Evolutionary conservation across 257 asterid genomes (phyloP).

Genomic region (Nicotiana attenuata): DNA sequence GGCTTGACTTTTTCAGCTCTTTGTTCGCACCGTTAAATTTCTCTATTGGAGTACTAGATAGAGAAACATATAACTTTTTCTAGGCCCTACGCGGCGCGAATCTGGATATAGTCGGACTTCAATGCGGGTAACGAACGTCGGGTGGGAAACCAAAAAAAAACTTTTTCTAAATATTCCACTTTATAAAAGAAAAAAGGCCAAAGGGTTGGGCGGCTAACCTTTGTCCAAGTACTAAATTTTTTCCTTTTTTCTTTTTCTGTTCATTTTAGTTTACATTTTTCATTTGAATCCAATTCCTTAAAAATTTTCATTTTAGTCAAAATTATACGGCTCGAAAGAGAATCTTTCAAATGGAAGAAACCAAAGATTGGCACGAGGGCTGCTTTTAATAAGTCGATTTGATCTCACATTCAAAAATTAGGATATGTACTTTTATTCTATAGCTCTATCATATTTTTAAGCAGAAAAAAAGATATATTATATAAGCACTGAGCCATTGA

Average conservation of each 20-base stretch:
- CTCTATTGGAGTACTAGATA: not conserved
- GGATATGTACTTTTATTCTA: not conserved
- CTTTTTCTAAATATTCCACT: no score
- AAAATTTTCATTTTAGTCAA: not conserved
- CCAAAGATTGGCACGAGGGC: not conserved
- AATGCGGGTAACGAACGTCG: no score
- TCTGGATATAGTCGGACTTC: no score
- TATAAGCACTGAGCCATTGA: not conserved
- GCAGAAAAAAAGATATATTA: not conserved
- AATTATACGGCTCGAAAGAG: not conserved
- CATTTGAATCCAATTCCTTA: not conserved
- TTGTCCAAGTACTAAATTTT: no score
- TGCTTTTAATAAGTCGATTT: not conserved
- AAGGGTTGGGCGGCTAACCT: no score
- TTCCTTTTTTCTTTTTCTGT: no score
- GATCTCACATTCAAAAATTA: not conserved
- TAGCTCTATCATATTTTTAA: not conserved
- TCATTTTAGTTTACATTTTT: not conserved
- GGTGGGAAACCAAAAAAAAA: no score
- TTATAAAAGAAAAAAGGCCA: no score
- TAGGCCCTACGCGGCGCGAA: no score
- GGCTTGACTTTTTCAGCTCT: not conserved
- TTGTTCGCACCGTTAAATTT: not conserved
- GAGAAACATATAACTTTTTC: not conserved
- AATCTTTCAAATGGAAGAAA: not conserved